Percentiles rank a stretch among this genome's conserved stretches.
These are phyloP conservation scores for Pachysolen tannophilus DNA, from an alignment of 805 yeast genomes.

Conservation along the genomic window DNA sequence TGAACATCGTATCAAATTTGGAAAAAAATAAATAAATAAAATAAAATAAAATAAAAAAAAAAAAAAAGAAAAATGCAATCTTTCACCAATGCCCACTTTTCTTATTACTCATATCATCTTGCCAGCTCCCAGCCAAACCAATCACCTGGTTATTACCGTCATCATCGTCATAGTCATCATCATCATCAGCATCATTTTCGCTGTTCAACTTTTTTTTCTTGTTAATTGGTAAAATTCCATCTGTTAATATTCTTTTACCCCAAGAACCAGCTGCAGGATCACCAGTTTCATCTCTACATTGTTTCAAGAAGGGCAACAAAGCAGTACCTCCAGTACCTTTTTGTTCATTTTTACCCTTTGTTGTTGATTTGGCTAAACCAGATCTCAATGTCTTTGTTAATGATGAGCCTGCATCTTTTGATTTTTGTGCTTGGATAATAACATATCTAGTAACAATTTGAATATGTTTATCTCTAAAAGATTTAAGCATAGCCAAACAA, in stretches of 20 bases:
- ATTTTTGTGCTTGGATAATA: slow-evolving; percentile 65
- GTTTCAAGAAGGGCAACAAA: slow-evolving; percentile 83
- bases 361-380: slow-evolving; percentile 49
- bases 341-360: slow-evolving; percentile 35
- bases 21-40: background rate
- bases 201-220: slow-evolving; percentile 1
- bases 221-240: slow-evolving; percentile 31
- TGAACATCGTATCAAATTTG: background rate
- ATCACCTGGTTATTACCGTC: slow-evolving; percentile 7
- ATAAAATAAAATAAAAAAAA: background rate
- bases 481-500: slow-evolving; percentile 78
- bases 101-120: slow-evolving; percentile 17
- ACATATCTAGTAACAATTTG: slow-evolving; percentile 88
- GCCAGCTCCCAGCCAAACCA: slow-evolving; percentile 25
- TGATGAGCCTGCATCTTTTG: slow-evolving; percentile 40
- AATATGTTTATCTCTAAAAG: slow-evolving; percentile 87
- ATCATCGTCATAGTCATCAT: background rate
- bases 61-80: background rate
- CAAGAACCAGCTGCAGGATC: slow-evolving; percentile 88
- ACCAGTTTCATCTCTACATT: slow-evolving; percentile 94
- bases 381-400: slow-evolving; percentile 49
- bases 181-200: background rate
- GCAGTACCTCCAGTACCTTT: slow-evolving; percentile 95
- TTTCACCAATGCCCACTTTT: slow-evolving; percentile 23
- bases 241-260: slow-evolving; percentile 70